Evolutionary conservation across 202 grass and related monocot genomes (phyloP).

Genomic region (Cymbopogon flexuosus): DNA sequence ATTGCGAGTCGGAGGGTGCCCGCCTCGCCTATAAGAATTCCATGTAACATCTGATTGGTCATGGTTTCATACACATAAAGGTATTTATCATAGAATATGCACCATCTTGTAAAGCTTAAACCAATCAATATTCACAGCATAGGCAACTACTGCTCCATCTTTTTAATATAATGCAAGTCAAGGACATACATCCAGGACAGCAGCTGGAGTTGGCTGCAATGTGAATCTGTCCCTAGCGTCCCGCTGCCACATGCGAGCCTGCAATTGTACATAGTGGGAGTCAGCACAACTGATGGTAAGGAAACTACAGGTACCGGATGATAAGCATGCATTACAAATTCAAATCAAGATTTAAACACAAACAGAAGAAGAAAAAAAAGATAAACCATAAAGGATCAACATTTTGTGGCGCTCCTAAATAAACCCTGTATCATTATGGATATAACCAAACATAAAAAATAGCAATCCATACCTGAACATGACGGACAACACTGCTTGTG

Average conservation of each 20-base stretch:
- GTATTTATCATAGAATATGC: neutral
- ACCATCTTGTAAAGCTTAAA: neutral
- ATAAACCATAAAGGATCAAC: neutral
- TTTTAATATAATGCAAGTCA: neutral
- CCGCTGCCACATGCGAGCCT: constrained; percentile 94
- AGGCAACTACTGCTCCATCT: neutral
- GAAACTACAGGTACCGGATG: neutral
- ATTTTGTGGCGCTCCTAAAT: neutral
- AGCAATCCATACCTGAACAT: constrained; percentile 58
- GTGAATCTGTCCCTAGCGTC: constrained; percentile 66
- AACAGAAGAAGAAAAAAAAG: neutral
- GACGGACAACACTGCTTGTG: constrained; percentile 84
- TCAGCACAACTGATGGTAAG: neutral
- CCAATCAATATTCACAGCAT: neutral
- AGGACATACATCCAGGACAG: constrained; percentile 65
- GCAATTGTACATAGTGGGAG: neutral
- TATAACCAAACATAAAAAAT: neutral
- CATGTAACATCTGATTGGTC: neutral
- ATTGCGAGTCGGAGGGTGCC: too few species aligned
- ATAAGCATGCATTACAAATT: constrained; percentile 2
- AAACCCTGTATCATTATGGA: neutral
- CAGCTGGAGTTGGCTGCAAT: constrained; percentile 89
- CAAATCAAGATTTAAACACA: neutral
- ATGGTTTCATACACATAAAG: neutral
- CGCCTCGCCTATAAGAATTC: neutral